phyloP scores from a whole-genome alignment of 768 basidiomycete genomes.

The Coprinopsis strossmayeri region DNA sequence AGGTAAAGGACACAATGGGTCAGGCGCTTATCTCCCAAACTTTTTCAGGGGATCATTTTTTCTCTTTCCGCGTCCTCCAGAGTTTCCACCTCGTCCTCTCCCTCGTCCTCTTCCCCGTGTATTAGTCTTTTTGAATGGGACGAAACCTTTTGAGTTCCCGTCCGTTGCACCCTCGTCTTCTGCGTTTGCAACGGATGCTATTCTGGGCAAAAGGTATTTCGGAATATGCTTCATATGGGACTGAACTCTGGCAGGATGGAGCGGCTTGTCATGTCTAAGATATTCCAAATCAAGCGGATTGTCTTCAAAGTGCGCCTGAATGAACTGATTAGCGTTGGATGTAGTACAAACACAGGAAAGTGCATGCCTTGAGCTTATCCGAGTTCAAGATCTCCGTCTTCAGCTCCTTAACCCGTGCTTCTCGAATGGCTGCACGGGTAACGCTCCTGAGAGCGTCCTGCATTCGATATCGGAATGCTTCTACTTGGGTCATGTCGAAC shows the following conservation, averaged over 20 bases:
- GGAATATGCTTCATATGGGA: slow-evolving; percentile 96
- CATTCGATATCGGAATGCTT: slow-evolving; percentile 97
- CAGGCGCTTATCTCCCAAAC: slow-evolving; percentile 37
- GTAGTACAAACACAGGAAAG: background rate
- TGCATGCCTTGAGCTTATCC: slow-evolving; percentile 86
- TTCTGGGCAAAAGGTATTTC: slow-evolving; percentile 82
- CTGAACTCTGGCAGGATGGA: slow-evolving; percentile 86
- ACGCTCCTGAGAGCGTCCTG: slow-evolving; percentile 90
- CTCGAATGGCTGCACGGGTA: slow-evolving; percentile 78
- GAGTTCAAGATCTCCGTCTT: slow-evolving; percentile 92
- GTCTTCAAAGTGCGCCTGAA: slow-evolving; percentile 95
- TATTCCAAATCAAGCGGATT: slow-evolving; percentile 92
- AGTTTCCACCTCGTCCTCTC: slow-evolving; percentile 45
- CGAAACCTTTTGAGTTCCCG: slow-evolving; percentile 43
- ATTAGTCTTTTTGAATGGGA: slow-evolving; percentile 64
- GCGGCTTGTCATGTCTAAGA: slow-evolving; percentile 88
- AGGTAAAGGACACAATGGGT: background rate
- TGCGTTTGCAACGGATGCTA: slow-evolving; percentile 49
- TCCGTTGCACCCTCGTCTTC: slow-evolving; percentile 23
- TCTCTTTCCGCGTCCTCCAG: slow-evolving; percentile 48
- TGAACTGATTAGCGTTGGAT: background rate
- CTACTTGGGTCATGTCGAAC: slow-evolving; percentile 94
- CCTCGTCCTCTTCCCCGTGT: slow-evolving; percentile 47
- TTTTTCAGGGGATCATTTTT: slow-evolving; percentile 84
- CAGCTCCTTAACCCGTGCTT: slow-evolving; percentile 90